Evolutionary conservation across 192 early-diverging fungal genomes (phyloP).

Genomic region (Backusella morwellensis): DNA sequence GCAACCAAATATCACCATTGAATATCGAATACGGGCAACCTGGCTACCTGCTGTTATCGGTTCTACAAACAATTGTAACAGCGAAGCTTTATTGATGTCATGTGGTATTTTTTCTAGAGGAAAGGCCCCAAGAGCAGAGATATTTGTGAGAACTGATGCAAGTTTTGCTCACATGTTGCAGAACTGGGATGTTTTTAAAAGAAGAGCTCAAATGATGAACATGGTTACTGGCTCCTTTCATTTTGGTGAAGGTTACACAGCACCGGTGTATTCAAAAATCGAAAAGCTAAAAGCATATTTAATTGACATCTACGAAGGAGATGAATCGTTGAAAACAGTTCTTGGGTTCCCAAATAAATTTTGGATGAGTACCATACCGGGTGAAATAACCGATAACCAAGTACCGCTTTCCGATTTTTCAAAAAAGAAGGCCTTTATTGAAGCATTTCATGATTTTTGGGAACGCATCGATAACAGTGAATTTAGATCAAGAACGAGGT

Average conservation of each 20-base stretch:
- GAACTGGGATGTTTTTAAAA: conserved; percentile 29
- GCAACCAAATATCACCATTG: conserved; percentile 73
- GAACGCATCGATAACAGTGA: conserved; percentile 11
- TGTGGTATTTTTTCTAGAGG: conserved; percentile 24
- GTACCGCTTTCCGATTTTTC: not conserved
- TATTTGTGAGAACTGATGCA: conserved; percentile 26
- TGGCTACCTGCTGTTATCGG: conserved; percentile 29
- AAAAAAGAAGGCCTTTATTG: conserved; percentile 20
- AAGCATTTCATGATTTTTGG: conserved; percentile 17
- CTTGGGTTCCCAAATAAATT: conserved; percentile 21
- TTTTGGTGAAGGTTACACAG: conserved; percentile 21
- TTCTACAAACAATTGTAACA: not conserved
- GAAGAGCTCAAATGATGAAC: conserved; percentile 28
- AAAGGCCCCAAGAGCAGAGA: conserved; percentile 25
- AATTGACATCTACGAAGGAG: conserved; percentile 45
- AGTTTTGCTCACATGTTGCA: conserved; percentile 34
- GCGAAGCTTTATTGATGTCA: conserved; percentile 1
- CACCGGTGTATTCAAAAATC: conserved; percentile 48
- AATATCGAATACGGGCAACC: conserved; percentile 64
- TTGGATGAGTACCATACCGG: not conserved
- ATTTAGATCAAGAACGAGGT: conserved; percentile 14
- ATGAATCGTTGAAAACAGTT: conserved; percentile 42
- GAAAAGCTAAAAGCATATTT: conserved; percentile 45
- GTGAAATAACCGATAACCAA: not conserved
- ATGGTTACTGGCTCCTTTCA: conserved; percentile 24